Evolutionary conservation across 257 asterid genomes (phyloP).

Genomic region (Solanum sitiens): DNA sequence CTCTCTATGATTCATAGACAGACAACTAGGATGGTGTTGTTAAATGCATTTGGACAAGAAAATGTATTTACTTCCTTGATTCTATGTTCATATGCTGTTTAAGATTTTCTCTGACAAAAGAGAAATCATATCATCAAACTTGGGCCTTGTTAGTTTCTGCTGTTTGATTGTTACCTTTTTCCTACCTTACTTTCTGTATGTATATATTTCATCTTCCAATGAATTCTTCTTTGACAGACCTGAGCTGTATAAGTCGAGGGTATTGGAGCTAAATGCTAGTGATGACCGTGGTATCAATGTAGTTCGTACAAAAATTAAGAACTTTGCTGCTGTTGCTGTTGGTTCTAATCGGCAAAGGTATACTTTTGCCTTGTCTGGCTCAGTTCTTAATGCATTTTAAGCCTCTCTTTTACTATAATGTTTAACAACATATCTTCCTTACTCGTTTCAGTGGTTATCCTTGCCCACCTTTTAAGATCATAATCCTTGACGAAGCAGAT

Average conservation of each 20-base stretch:
- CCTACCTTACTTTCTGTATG: neutral
- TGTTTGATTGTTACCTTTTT: neutral
- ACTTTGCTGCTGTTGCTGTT: conserved; percentile 94
- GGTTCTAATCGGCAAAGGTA: conserved; percentile 74
- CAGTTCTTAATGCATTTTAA: neutral
- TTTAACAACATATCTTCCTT: neutral
- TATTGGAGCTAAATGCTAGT: conserved; percentile 96
- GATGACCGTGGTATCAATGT: conserved; percentile 98
- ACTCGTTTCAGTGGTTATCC: conserved; percentile 63
- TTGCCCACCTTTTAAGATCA: conserved; percentile 92
- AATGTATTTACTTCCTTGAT: neutral
- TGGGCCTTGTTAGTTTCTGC: neutral
- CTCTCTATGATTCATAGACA: neutral
- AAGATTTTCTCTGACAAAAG: neutral
- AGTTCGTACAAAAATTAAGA: conserved; percentile 92
- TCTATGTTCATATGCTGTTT: neutral
- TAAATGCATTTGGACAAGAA: neutral
- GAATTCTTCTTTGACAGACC: conserved; percentile 37
- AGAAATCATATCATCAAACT: neutral
- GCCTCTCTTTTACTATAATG: neutral
- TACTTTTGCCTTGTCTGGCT: neutral
- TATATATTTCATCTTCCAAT: neutral
- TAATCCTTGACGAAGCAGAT: conserved; percentile 96
- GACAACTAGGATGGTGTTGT: neutral
- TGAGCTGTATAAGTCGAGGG: conserved; percentile 83